Conservation (phyloP, 2,329 filamentous ascomycete genomes). For the Tolypocladium ophioglossoides region DNA sequence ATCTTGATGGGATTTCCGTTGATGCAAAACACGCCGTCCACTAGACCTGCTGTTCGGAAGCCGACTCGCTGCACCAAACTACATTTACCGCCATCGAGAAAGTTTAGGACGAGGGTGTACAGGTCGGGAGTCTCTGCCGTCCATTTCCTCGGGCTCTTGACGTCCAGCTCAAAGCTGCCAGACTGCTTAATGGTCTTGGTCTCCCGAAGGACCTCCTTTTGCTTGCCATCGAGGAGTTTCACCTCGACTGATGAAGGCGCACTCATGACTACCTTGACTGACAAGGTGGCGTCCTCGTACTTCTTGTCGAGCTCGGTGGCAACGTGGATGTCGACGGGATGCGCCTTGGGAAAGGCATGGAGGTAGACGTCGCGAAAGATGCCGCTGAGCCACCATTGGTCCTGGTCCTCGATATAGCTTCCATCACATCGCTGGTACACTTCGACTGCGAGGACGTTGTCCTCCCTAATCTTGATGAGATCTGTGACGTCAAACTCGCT, state of each 20-base stretch:
- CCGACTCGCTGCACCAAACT: constrained; percentile 46
- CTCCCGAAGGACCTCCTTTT: constrained; percentile 13
- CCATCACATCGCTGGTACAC: constrained; percentile 67
- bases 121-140: constrained; percentile 57
- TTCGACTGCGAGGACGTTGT: constrained; percentile 51
- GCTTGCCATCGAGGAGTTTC: constrained; percentile 25
- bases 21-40: constrained; percentile 50
- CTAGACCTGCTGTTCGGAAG: constrained; percentile 52
- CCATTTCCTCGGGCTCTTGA: constrained; percentile 50
- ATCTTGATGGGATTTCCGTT: constrained; percentile 56
- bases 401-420: constrained; percentile 61
- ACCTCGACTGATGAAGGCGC: constrained; percentile 18
- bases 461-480: constrained; percentile 28
- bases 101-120: constrained; percentile 37
- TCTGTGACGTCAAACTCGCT: constrained; percentile 61
- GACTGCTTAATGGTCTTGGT: constrained; percentile 17
- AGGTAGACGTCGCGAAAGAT: constrained; percentile 63
- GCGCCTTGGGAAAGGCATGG: constrained; percentile 44
- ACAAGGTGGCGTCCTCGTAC: constrained; percentile 41
- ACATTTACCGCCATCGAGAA: constrained; percentile 15
- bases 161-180: constrained; percentile 27
- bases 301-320: constrained; percentile 44
- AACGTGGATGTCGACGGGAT: constrained; percentile 46
- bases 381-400: constrained; percentile 58
- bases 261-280: constrained; percentile 32